Evolutionary conservation across 2,329 filamentous ascomycete species (phyloP).

Genomic region (Pseudogymnoascus sp.): DNA sequence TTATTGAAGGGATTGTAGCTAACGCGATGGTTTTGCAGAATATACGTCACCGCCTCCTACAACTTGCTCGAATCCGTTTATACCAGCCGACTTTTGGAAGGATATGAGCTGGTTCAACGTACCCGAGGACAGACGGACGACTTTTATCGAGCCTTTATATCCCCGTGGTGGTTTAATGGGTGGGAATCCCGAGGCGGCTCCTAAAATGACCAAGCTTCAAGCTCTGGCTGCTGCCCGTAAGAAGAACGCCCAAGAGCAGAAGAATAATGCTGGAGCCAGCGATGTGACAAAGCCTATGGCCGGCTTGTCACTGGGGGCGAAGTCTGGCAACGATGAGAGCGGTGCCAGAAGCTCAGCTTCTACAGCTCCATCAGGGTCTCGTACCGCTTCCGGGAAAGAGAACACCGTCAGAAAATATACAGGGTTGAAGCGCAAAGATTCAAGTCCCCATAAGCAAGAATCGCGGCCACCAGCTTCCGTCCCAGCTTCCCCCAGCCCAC

Average conservation of each 20-base stretch:
- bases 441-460: slow-evolving; percentile 28
- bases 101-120: slow-evolving; percentile 82
- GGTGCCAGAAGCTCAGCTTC: neutral
- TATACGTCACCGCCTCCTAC: slow-evolving; percentile 15
- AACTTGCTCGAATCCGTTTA: slow-evolving; percentile 32
- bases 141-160: slow-evolving; percentile 54
- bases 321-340: neutral
- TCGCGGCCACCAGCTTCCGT: slow-evolving; percentile 17
- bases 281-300: slow-evolving; percentile 27
- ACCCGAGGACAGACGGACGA: slow-evolving; percentile 57
- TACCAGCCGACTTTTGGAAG: slow-evolving; percentile 60
- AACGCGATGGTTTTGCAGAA: neutral
- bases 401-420: slow-evolving; percentile 24
- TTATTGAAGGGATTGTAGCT: neutral
- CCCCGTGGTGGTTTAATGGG: slow-evolving; percentile 68
- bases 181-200: slow-evolving; percentile 57
- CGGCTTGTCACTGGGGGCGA: slow-evolving; percentile 14
- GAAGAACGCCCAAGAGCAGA: slow-evolving; percentile 68
- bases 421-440: slow-evolving; percentile 29
- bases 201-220: slow-evolving; percentile 83
- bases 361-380: neutral
- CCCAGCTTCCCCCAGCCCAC: slow-evolving; percentile 13
- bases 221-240: slow-evolving; percentile 80
- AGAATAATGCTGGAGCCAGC: slow-evolving; percentile 18
- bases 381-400: slow-evolving; percentile 9